These are phyloP conservation scores for Lyophyllum semitale DNA, from an alignment of 768 basidiomycete species.

Conservation along the genomic window DNA sequence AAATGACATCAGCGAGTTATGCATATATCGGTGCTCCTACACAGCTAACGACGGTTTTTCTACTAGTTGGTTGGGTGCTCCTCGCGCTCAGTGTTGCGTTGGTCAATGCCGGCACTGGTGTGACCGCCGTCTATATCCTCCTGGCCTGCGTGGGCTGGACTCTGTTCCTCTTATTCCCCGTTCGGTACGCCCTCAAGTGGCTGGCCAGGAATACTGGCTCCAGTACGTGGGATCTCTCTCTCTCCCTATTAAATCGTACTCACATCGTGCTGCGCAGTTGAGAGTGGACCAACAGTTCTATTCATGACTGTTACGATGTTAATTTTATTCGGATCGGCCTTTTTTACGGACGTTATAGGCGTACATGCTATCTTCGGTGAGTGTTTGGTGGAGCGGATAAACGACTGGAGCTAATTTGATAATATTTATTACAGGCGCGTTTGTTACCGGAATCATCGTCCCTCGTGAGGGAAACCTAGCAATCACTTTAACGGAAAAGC, in stretches of 20 bases:
- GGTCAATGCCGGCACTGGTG: slow-evolving; percentile 82
- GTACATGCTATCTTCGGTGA: slow-evolving; percentile 89
- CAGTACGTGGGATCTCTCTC: slow-evolving; percentile 33
- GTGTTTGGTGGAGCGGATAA: slow-evolving; percentile 5
- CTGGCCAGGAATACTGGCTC: slow-evolving; percentile 80
- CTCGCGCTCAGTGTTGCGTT: slow-evolving; percentile 91
- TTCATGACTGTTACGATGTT: slow-evolving; percentile 89
- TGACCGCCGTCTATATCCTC: slow-evolving; percentile 85
- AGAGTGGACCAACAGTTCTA: slow-evolving; percentile 82
- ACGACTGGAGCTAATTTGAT: not conserved
- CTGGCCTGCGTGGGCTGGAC: slow-evolving; percentile 81
- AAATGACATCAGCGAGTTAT: slow-evolving; percentile 65
- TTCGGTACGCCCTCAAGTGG: slow-evolving; percentile 64
- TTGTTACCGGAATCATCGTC: slow-evolving; percentile 78
- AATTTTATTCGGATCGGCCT: slow-evolving; percentile 82
- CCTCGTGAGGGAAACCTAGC: slow-evolving; percentile 88
- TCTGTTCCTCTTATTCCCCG: slow-evolving; percentile 70
- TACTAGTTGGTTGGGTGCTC: slow-evolving; percentile 75
- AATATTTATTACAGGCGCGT: slow-evolving; percentile 54
- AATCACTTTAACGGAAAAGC: slow-evolving; percentile 86
- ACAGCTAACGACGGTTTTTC: not conserved
- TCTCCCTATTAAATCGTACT: not conserved
- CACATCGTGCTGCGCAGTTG: slow-evolving; percentile 31
- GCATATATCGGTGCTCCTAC: slow-evolving; percentile 8
- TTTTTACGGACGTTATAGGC: slow-evolving; percentile 92